Evolutionary conservation across 768 basidiomycete genomes (phyloP).

Genomic region (Pulveroboletus frians): DNA sequence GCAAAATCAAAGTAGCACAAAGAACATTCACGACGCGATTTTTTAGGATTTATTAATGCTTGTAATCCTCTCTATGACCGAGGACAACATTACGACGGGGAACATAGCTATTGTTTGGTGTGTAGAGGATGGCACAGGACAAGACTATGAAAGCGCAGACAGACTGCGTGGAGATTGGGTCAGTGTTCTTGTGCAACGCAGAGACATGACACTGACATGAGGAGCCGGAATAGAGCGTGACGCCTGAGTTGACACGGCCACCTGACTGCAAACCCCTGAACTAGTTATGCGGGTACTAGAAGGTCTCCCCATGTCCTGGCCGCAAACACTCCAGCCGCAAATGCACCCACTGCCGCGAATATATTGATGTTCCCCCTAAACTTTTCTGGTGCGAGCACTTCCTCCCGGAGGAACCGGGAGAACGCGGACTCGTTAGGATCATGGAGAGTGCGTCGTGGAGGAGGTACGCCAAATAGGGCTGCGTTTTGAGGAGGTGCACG

Average conservation of each 20-base stretch:
- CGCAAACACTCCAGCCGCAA: constrained; percentile 63
- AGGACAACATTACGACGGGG: constrained; percentile 16
- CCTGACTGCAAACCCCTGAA: not conserved
- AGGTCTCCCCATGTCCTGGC: constrained; percentile 76
- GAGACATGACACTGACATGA: constrained; percentile 5
- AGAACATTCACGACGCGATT: constrained; percentile 12
- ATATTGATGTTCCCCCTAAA: constrained; percentile 69
- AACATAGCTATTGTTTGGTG: constrained; percentile 18
- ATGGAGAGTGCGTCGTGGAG: constrained; percentile 38
- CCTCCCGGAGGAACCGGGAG: constrained; percentile 49
- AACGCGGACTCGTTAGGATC: constrained; percentile 64
- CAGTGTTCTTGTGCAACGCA: not conserved
- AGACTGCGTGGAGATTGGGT: constrained; percentile 5
- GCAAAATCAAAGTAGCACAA: constrained; percentile 5
- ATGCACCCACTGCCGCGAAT: constrained; percentile 58
- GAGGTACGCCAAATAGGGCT: constrained; percentile 43
- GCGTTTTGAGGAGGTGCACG: constrained; percentile 55
- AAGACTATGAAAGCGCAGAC: constrained; percentile 1
- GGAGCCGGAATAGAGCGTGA: not conserved
- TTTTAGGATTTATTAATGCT: constrained; percentile 12
- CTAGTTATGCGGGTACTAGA: constrained; percentile 56
- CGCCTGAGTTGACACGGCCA: not conserved
- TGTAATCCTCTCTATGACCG: constrained; percentile 14
- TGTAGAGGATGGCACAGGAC: constrained; percentile 1
- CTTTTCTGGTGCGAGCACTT: constrained; percentile 72